Base-by-base conservation (phyloP, 495 filamentous ascomycete species). In the Pseudevernia furfuracea region DNA sequence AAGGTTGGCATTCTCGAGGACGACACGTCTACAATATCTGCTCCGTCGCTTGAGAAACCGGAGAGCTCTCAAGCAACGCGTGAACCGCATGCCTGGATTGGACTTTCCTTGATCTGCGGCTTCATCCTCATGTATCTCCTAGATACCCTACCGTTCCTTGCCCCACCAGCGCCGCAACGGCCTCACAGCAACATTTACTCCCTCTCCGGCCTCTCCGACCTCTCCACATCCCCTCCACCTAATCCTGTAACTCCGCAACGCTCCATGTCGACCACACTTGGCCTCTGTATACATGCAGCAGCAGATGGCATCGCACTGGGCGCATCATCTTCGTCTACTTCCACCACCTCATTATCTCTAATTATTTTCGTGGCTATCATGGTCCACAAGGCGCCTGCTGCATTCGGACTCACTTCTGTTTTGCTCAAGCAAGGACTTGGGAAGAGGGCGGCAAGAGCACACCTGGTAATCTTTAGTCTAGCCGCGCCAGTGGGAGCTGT, bases 71-170 rank as follows among this genome's bases (percentile, higher is more conserved):
- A 62, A 9, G 62, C 72, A 41, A 71, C 74, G n/a, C 77, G 74
- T 62, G 81, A 81, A 7, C 83, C 85, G 5, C 86, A 89, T 74
- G 85, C 83, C 58, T 88, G 83, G 81, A 89, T 97, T 59, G 95
- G 95, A 17, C 77, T 97, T 59, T 88, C 93, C 1, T 77, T 98
- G 19, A 85, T 96, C 64, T 78, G 89, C 28, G 94, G 94, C 15
- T 98, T 98, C 75, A 86, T 96, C 65, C 79, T 98, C 63, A 98
- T 98, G 94, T 97, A 95, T 73, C 84, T 98, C 15, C 87, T 98
- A 73, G 95, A 97, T 73, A 89, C 89, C 59, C 77, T 96, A 11
- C 92, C 94, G 36, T 84, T 85, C 61, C 86, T 89, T 71, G 81
- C 83, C 1, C 80, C 88, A 66, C 64, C 82, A 43, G 67, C 78